Evolutionary conservation across 164 flowering plant species (phyloP).

Genomic region (Vitis rotundifolia): DNA sequence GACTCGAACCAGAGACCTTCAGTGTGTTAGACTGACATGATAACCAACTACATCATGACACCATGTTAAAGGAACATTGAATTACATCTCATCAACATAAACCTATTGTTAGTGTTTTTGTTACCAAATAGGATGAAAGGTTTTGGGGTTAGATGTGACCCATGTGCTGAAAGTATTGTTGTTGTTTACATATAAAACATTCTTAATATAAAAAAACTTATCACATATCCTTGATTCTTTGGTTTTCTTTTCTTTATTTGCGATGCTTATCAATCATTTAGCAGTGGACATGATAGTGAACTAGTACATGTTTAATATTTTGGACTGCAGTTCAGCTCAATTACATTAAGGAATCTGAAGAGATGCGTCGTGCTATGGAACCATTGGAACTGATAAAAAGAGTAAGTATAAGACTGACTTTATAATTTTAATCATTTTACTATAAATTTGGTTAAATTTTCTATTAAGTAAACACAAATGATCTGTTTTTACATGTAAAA

Average conservation of each 20-base stretch:
- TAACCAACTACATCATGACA: too few relatives aligned
- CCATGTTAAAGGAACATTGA: too few relatives aligned
- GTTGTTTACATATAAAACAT: not conserved
- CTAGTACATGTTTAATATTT: conserved; percentile 1
- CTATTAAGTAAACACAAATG: too few relatives aligned
- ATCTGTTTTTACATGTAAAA: not conserved
- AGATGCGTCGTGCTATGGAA: conserved; percentile 71
- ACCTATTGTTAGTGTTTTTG: too few relatives aligned
- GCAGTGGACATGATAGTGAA: conserved; percentile 3
- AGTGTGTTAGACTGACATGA: not conserved
- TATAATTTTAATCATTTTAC: not conserved
- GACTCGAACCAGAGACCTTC: conserved; percentile 15
- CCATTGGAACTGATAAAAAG: conserved; percentile 82
- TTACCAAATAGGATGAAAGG: too few relatives aligned
- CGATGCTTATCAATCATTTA: not conserved
- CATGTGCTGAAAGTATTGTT: not conserved
- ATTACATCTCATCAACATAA: too few relatives aligned
- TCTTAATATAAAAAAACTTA: not conserved
- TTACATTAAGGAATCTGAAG: conserved; percentile 71
- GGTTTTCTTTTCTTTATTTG: not conserved
- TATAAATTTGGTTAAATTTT: not conserved
- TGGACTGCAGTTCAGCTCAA: conserved; percentile 46
- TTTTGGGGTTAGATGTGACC: too few relatives aligned
- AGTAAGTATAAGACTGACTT: conserved; percentile 35
- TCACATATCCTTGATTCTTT: not conserved